Evolutionary conservation across 1,284 basidiomycete genomes (phyloP), one percentile per base, ranked within the genome.

Genomic region (Phylloporus sp.): DNA sequence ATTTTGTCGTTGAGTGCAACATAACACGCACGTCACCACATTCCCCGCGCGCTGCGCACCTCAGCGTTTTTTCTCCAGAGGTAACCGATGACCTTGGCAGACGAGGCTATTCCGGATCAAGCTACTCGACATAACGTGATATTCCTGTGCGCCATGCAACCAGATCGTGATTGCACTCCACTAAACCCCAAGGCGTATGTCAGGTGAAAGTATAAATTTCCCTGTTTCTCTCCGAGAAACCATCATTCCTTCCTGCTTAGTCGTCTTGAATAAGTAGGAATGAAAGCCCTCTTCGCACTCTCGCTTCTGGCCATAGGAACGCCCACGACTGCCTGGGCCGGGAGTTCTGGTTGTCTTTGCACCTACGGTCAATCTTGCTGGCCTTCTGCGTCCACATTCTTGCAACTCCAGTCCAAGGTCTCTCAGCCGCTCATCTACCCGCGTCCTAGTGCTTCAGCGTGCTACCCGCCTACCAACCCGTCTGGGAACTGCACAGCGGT

Each of bases 341-440:
- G 34, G 6, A 40, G 31, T 28, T 64, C 60, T 0, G 61, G 62
- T 0, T 69, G 66, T 40, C 62, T 68, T 17, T 70, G 68, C 24
- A 66, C 63, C 24, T 62, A 55, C 39, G 62, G 60, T 12, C 52
- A 70, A 52, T 22, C 72, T 7, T 84, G 82, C 68, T 84, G 82
- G 82, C 82, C 83, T 1, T 72, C 67, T 15, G 64, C 72, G 1
- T 56, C 74, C 15, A 71, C 75, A 0, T 83, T 84, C 66, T 50
- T 69, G 7, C 57, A 68, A 18, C 76, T 83, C 32, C 65, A 74
- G 53, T 78, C 46, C 42, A 13, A n/a, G 42, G 6, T 44, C 42
- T 76, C 76, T 20, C 73, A 74, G 34, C 73, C 74, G 3, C 72
- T 77, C 51, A 28, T 78, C 15, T 60, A 70, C 18, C 75, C 72